Conservation (phyloP, 306 rosid species). For the Dalbergia cultrata region DNA sequence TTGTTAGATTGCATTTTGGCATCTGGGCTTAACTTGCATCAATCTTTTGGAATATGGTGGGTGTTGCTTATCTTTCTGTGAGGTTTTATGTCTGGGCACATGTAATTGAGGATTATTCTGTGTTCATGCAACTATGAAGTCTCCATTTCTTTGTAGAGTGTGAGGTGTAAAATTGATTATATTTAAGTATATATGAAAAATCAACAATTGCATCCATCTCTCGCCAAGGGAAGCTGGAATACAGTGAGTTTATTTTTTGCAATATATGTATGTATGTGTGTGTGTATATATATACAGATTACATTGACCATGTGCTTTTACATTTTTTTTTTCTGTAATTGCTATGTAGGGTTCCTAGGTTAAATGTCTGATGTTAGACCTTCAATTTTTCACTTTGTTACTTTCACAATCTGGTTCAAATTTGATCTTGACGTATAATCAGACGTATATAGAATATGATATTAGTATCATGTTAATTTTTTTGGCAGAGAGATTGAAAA, state of each 20-base stretch:
- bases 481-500: slow-evolving; percentile 92
- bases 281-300: too few species aligned
- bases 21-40: background rate
- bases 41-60: background rate
- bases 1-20: background rate
- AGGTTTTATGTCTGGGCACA: background rate
- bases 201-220: slow-evolving; percentile 1
- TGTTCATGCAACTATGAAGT: background rate
- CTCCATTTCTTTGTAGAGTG: slow-evolving; percentile 1
- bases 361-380: background rate
- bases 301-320: background rate
- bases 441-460: background rate
- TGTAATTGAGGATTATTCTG: slow-evolving; percentile 9
- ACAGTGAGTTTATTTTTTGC: too few species aligned
- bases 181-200: background rate
- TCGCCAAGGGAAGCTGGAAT: background rate
- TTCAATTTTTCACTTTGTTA: background rate
- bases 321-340: background rate
- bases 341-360: slow-evolving; percentile 24
- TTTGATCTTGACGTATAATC: slow-evolving; percentile 7
- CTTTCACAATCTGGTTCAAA: background rate
- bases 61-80: background rate
- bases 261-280: too few species aligned
- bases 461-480: slow-evolving; percentile 34
- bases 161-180: slow-evolving; percentile 24